These are phyloP conservation scores for Dioscorea zingiberensis DNA, from an alignment of 106 monocot genomes.

Conservation along the genomic window DNA sequence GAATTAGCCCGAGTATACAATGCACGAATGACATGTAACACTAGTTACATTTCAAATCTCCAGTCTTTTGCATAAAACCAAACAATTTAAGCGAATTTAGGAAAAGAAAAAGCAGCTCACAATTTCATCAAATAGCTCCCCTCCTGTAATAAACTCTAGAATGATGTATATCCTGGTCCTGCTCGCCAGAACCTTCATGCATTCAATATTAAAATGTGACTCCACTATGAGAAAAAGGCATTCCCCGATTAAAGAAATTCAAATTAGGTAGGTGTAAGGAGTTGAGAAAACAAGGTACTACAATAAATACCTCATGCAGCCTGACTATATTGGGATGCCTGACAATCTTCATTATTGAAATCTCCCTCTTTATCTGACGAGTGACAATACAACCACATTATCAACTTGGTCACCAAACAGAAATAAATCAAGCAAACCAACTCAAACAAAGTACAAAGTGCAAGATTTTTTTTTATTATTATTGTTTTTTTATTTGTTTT, in stretches of 20 bases:
- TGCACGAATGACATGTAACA: not conserved
- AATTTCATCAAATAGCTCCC: conserved; percentile 93
- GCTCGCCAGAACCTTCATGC: conserved; percentile 75
- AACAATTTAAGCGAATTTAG: not conserved
- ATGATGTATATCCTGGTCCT: conserved; percentile 91
- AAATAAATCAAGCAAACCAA: not conserved
- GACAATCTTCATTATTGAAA: conserved; percentile 97
- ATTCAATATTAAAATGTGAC: not conserved
- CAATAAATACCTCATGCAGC: conserved; percentile 79
- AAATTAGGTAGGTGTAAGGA: not conserved
- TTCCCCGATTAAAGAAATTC: no score
- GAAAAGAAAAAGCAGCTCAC: conserved; percentile 32
- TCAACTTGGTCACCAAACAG: no score
- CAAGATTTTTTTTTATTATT: no score
- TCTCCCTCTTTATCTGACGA: conserved; percentile 86
- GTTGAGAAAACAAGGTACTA: not conserved
- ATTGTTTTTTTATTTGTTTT: no score
- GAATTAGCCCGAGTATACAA: not conserved
- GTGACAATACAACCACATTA: not conserved
- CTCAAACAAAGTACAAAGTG: not conserved
- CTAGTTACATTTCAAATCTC: not conserved
- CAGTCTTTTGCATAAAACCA: no score
- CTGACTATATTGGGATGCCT: conserved; percentile 86
- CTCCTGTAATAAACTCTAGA: conserved; percentile 78
- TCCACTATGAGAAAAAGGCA: not conserved